Conservation (phyloP, 768 basidiomycete genomes). For the Tylopilus intermedius region DNA sequence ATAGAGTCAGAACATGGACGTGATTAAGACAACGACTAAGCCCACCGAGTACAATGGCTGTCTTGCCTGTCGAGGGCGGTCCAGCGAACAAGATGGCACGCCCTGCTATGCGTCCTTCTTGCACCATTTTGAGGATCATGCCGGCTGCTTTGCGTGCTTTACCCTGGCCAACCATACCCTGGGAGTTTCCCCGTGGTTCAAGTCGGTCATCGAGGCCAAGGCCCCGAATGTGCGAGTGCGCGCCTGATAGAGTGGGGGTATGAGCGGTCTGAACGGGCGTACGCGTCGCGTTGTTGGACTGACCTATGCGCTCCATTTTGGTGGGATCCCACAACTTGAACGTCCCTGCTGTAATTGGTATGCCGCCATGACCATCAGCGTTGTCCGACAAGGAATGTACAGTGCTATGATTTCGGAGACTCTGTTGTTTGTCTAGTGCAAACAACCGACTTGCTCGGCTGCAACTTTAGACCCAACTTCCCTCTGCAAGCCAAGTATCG, state of each 20-base stretch:
- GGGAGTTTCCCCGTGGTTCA: slow-evolving; percentile 81
- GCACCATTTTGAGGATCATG: slow-evolving; percentile 97
- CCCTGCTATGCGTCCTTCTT: slow-evolving; percentile 92
- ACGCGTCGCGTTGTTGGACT: slow-evolving; percentile 2
- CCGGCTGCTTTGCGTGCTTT: slow-evolving; percentile 97
- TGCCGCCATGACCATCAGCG: slow-evolving; percentile 8
- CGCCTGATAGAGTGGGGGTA: slow-evolving; percentile 44
- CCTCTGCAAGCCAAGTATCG: no score
- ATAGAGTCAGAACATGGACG: neutral
- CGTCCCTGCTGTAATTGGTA: slow-evolving; percentile 64
- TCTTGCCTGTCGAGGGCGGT: slow-evolving; percentile 95
- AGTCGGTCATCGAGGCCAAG: slow-evolving; percentile 89
- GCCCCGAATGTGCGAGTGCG: slow-evolving; percentile 93
- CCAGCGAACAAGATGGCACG: slow-evolving; percentile 92
- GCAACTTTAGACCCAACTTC: no score
- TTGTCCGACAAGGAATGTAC: neutral
- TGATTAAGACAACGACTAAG: neutral
- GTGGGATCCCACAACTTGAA: slow-evolving; percentile 82
- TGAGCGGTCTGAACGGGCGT: neutral
- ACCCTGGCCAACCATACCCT: slow-evolving; percentile 96
- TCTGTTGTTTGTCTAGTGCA: slow-evolving; percentile 30
- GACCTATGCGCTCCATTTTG: slow-evolving; percentile 91
- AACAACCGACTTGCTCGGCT: slow-evolving; percentile 15
- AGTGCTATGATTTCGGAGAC: slow-evolving; percentile 25
- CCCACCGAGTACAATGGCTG: slow-evolving; percentile 93